Evolutionary conservation across 2,329 filamentous ascomycete genomes (phyloP).

Genomic region (Paecilomyces sp.): DNA sequence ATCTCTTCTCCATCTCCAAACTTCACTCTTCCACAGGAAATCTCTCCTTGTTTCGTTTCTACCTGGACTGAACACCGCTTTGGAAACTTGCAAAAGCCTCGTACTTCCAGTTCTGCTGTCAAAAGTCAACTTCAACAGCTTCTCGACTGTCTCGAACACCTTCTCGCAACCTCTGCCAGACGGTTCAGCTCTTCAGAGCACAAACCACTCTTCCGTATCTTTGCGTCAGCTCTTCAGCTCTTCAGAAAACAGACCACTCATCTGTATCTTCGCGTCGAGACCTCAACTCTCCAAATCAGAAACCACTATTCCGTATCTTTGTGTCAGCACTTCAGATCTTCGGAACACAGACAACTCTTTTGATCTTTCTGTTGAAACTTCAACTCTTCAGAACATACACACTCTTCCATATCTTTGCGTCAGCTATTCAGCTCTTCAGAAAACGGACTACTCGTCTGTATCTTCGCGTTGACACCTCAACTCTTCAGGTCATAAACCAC

Average conservation of each 20-base stretch:
- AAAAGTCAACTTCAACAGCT: too few species aligned
- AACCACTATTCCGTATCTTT: background rate
- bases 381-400: background rate
- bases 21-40: background rate
- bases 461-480: too few species aligned
- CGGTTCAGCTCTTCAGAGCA: background rate
- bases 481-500: too few species aligned
- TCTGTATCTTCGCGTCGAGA: too few species aligned
- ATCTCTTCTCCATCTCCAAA: background rate
- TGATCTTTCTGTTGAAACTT: too few species aligned
- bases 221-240: background rate
- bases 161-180: too few species aligned
- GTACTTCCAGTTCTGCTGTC: too few species aligned
- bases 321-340: too few species aligned
- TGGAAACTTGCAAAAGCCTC: background rate
- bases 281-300: too few species aligned
- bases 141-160: too few species aligned
- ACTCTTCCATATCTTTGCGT: background rate
- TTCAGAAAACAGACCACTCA: background rate
- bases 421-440: background rate
- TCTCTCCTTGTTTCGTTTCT: background rate
- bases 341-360: too few species aligned
- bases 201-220: background rate
- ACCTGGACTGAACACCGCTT: background rate
- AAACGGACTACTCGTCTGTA: background rate